Evolutionary conservation across 129 eudicot genomes (phyloP).

Genomic region (Mikania micrantha): DNA sequence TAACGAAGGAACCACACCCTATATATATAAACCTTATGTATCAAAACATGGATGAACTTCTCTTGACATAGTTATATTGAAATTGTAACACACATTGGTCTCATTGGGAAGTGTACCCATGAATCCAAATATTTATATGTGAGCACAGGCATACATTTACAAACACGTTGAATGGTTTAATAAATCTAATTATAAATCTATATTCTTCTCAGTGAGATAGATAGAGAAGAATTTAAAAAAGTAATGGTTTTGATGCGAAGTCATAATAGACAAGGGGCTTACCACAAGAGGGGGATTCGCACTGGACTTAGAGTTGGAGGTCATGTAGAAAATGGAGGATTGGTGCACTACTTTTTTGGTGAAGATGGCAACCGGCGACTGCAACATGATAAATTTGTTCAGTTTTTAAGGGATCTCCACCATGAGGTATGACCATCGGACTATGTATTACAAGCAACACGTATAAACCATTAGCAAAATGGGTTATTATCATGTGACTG

Average conservation of each 20-base stretch:
- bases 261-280: slow-evolving; percentile 77
- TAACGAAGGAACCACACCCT: too few relatives aligned
- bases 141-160: neutral
- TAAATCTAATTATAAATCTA: neutral
- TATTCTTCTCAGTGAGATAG: slow-evolving; percentile 48
- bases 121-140: neutral
- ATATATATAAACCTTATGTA: neutral
- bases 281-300: slow-evolving; percentile 54
- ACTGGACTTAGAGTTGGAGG: slow-evolving; percentile 43
- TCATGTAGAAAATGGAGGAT: slow-evolving; percentile 64
- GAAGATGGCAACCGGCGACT: slow-evolving; percentile 51
- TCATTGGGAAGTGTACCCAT: neutral
- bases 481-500: too few relatives aligned
- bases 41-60: neutral
- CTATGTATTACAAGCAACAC: neutral
- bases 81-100: neutral
- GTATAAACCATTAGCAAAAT: neutral
- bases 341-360: slow-evolving; percentile 73
- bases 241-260: slow-evolving; percentile 82
- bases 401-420: slow-evolving; percentile 63
- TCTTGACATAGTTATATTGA: neutral
- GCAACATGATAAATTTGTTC: slow-evolving; percentile 51
- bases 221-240: slow-evolving; percentile 65
- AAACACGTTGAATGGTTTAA: neutral
- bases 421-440: slow-evolving; percentile 69